These are phyloP conservation scores for Aureococcus anophagefferens DNA, from an alignment of 108 stramenopile genomes.

Conservation along the genomic window DNA sequence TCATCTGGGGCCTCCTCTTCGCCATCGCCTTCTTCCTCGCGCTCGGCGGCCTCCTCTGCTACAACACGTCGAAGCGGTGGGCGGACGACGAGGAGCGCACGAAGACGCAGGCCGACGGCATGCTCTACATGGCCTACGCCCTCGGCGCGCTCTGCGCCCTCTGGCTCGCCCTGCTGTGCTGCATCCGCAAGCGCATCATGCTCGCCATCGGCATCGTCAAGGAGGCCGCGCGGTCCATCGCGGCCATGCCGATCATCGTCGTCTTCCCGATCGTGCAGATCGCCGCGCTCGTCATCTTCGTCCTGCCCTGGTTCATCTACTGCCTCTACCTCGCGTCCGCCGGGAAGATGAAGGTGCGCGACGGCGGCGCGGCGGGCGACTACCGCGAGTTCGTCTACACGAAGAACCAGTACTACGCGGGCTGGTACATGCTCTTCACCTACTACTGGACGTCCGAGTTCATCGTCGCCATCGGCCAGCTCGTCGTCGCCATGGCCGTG, in stretches of 20 bases:
- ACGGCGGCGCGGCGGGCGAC: too few species aligned
- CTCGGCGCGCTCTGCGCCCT: slow-evolving; percentile 1
- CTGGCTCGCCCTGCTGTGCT: slow-evolving; percentile 18
- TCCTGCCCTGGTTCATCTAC: slow-evolving; percentile 40
- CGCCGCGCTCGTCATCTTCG: slow-evolving; percentile 26
- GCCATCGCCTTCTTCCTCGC: slow-evolving; percentile 14
- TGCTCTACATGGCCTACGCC: slow-evolving; percentile 7
- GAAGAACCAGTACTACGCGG: neutral
- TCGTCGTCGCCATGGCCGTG: slow-evolving; percentile 14
- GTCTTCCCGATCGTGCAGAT: neutral
- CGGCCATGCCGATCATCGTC: slow-evolving; percentile 19
- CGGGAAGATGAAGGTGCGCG: slow-evolving; percentile 13
- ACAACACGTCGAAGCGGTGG: slow-evolving; percentile 1
- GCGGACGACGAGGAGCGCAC: neutral
- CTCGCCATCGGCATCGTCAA: slow-evolving; percentile 25
- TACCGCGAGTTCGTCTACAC: neutral
- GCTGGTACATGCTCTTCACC: slow-evolving; percentile 22
- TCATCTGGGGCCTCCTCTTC: slow-evolving; percentile 24
- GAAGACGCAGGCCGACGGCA: neutral
- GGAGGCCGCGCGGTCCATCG: slow-evolving; percentile 14
- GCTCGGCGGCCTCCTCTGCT: neutral
- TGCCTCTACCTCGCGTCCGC: slow-evolving; percentile 31
- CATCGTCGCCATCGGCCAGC: slow-evolving; percentile 22
- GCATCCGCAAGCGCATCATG: slow-evolving; percentile 22
- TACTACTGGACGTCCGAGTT: slow-evolving; percentile 24